Conservation (phyloP, 441 rosid species). For the Capsella rubella region DNA sequence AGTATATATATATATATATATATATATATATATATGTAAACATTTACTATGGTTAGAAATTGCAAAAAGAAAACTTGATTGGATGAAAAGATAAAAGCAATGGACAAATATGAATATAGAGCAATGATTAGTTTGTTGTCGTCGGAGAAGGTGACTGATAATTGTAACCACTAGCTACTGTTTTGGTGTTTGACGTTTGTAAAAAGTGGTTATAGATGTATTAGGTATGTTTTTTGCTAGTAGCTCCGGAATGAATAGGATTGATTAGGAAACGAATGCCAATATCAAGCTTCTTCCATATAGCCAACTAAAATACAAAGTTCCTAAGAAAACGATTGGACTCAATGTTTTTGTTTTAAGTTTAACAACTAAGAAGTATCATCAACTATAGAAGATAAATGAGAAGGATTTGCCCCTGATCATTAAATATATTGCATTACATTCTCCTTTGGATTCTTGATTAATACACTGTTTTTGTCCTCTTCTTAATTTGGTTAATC, state of each 20-base stretch:
- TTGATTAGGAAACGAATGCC: conserved; percentile 9
- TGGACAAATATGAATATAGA: neutral
- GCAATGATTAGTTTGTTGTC: neutral
- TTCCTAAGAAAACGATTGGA: neutral
- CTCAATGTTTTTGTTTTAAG: neutral
- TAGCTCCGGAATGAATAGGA: neutral
- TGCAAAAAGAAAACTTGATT: neutral
- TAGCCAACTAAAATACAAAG: neutral
- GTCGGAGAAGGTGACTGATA: conserved; percentile 9
- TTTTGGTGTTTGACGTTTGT: conserved; percentile 11
- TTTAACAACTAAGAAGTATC: neutral
- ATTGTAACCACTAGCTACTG: conserved; percentile 3
- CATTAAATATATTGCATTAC: conserved; percentile 19
- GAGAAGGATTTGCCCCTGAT: neutral
- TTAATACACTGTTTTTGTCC: conserved; percentile 21
- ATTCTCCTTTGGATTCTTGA: conserved; percentile 39
- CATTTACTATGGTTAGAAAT: neutral
- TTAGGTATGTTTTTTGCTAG: conserved; percentile 4
- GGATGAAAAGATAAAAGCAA: neutral
- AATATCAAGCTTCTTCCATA: conserved; percentile 1
- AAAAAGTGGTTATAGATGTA: conserved; percentile 1
- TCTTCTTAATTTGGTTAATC: conserved; percentile 7
- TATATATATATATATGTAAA: neutral
- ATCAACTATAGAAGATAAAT: neutral
- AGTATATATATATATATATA: no score